These are phyloP conservation scores for Hymenoscyphus infarciens DNA, from an alignment of 2,329 filamentous ascomycete species.

Conservation along the genomic window DNA sequence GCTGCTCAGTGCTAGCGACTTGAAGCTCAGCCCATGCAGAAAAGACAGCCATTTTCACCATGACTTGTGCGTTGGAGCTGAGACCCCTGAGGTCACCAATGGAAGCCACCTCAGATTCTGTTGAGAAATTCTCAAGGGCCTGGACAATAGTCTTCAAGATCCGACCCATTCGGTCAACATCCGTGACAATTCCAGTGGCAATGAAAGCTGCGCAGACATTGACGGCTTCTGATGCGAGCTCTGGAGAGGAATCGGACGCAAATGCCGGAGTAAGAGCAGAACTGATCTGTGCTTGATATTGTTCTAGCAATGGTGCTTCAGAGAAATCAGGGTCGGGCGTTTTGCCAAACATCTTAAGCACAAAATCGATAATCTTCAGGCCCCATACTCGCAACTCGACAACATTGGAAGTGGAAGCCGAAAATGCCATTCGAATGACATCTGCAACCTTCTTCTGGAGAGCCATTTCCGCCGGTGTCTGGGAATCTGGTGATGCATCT, in stretches of 20 bases:
- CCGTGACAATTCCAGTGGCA: conserved; percentile 92
- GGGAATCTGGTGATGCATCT: conserved; percentile 72
- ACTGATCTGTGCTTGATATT: conserved; percentile 97
- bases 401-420: conserved; percentile 90
- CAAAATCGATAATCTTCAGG: conserved; percentile 86
- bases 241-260: conserved; percentile 90
- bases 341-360: conserved; percentile 94
- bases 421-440: conserved; percentile 95
- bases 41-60: conserved; percentile 97
- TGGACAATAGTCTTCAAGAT: conserved; percentile 91
- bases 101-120: conserved; percentile 72
- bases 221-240: conserved; percentile 91
- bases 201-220: conserved; percentile 99
- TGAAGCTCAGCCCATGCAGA: conserved; percentile 97
- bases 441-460: conserved; percentile 84
- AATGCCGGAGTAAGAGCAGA: conserved; percentile 96
- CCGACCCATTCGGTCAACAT: conserved; percentile 96
- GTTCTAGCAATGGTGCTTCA: conserved; percentile 93
- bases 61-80: conserved; percentile 93
- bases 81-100: conserved; percentile 92
- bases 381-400: conserved; percentile 87
- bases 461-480: conserved; percentile 72
- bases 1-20: conserved; percentile 88
- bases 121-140: conserved; percentile 87
- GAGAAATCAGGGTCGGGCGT: conserved; percentile 94